Evolutionary conservation across 2,329 filamentous ascomycete species (phyloP).

Genomic region (Paraphaeosphaeria sporulosa): DNA sequence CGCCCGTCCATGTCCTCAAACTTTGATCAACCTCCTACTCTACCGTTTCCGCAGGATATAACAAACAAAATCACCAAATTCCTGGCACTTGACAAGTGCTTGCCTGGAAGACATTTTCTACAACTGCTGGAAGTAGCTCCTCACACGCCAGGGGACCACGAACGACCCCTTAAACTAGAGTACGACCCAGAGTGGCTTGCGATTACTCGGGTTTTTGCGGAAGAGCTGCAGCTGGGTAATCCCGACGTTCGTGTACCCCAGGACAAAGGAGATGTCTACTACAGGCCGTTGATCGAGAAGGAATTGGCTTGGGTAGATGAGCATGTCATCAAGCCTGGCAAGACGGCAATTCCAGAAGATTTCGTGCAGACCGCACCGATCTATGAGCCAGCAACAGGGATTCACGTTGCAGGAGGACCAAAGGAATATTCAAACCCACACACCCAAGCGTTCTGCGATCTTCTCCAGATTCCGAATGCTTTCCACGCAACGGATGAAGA

Average conservation of each 20-base stretch:
- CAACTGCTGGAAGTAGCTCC: slow-evolving; percentile 70
- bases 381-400: slow-evolving; percentile 66
- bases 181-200: slow-evolving; percentile 97
- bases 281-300: slow-evolving; percentile 70
- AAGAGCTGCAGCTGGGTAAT: slow-evolving; percentile 65
- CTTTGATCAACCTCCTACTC: slow-evolving; percentile 32
- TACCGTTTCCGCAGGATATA: slow-evolving; percentile 73
- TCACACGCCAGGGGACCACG: slow-evolving; percentile 29
- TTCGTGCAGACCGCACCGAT: slow-evolving; percentile 79
- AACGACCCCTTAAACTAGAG: slow-evolving; percentile 66
- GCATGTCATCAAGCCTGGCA: slow-evolving; percentile 69
- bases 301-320: slow-evolving; percentile 83
- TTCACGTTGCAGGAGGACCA: slow-evolving; percentile 69
- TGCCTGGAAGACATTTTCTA: slow-evolving; percentile 80
- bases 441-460: slow-evolving; percentile 79
- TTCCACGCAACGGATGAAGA: slow-evolving; percentile 79
- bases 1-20: slow-evolving; percentile 22
- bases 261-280: slow-evolving; percentile 73
- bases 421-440: slow-evolving; percentile 87
- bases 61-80: slow-evolving; percentile 83
- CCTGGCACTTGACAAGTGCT: slow-evolving; percentile 89
- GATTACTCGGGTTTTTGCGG: slow-evolving; percentile 83
- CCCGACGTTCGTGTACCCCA: slow-evolving; percentile 60
- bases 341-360: slow-evolving; percentile 76
- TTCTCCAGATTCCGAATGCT: slow-evolving; percentile 78